These are phyloP conservation scores for Hymenotorrendiella dingleyae DNA, from an alignment of 2,329 filamentous ascomycete genomes.

Conservation along the genomic window DNA sequence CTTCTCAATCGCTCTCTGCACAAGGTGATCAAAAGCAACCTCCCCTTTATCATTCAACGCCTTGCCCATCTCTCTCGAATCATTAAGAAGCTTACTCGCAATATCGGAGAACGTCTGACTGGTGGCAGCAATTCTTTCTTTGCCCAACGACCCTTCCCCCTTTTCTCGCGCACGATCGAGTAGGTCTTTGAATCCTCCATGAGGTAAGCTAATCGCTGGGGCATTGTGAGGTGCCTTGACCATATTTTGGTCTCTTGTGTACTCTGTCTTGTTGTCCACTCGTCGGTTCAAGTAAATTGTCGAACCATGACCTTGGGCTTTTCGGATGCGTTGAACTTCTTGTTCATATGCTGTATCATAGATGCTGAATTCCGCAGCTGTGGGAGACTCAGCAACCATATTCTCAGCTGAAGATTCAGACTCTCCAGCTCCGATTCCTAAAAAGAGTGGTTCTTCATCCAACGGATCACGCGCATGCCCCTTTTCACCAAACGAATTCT, in stretches of 20 bases:
- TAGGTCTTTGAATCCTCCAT: slow-evolving; percentile 26
- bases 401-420: slow-evolving; percentile 35
- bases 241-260: slow-evolving; percentile 28
- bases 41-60: slow-evolving; percentile 17
- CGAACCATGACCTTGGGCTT: slow-evolving; percentile 40
- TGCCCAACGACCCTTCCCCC: slow-evolving; percentile 4
- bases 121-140: slow-evolving; percentile 8
- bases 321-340: slow-evolving; percentile 68
- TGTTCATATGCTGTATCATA: slow-evolving; percentile 84
- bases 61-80: slow-evolving; percentile 19
- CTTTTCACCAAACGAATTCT: slow-evolving; percentile 41
- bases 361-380: slow-evolving; percentile 76
- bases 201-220: slow-evolving; percentile 15
- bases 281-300: slow-evolving; percentile 53
- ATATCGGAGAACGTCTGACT: slow-evolving; percentile 21
- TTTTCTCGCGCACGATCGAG: slow-evolving; percentile 27
- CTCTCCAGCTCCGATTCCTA: slow-evolving; percentile 70
- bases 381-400: slow-evolving; percentile 76
- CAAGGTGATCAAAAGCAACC: slow-evolving; percentile 12
- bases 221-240: slow-evolving; percentile 17
- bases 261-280: slow-evolving; percentile 37
- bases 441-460: slow-evolving; percentile 57
- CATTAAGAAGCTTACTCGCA: slow-evolving; percentile 22
- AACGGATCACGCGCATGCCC: slow-evolving; percentile 59
- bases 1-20: slow-evolving; percentile 17